These are phyloP conservation scores for Elsinoe arachidis DNA, from an alignment of 2,329 filamentous ascomycete genomes.

Conservation along the genomic window DNA sequence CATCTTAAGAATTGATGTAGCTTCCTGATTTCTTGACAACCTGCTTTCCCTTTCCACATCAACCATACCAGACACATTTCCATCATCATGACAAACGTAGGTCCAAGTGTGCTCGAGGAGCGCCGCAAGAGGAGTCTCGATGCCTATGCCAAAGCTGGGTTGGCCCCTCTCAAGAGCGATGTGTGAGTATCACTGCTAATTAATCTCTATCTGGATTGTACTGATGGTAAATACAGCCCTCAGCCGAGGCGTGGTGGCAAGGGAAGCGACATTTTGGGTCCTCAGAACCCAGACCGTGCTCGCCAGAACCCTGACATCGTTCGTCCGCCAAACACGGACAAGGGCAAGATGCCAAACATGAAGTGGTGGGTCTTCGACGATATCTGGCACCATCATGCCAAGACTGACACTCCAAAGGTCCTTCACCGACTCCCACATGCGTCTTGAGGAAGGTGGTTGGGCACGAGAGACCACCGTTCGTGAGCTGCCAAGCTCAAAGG, in stretches of 20 bases:
- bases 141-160: constrained; percentile 3
- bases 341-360: constrained; percentile 62
- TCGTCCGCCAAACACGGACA: constrained; percentile 63
- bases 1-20: neutral
- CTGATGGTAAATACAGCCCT: constrained; percentile 34
- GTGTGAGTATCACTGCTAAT: neutral
- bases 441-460: constrained; percentile 63
- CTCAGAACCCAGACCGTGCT: constrained; percentile 59
- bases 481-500: constrained; percentile 56
- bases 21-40: neutral
- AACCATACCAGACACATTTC: neutral
- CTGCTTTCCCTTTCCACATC: neutral
- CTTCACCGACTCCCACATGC: constrained; percentile 39
- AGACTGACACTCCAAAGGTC: constrained; percentile 21
- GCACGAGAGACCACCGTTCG: constrained; percentile 63
- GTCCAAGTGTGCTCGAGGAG: constrained; percentile 24
- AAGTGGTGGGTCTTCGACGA: constrained; percentile 46
- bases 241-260: constrained; percentile 54
- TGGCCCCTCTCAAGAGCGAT: neutral
- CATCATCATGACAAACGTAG: constrained; percentile 11
- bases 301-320: constrained; percentile 63
- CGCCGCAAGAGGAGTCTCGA: constrained; percentile 16
- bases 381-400: neutral
- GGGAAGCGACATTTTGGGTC: constrained; percentile 59
- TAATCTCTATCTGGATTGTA: neutral